Base-by-base conservation (phyloP, 1,139 yeast genomes). In the Blastobotrys ciferrii region DNA sequence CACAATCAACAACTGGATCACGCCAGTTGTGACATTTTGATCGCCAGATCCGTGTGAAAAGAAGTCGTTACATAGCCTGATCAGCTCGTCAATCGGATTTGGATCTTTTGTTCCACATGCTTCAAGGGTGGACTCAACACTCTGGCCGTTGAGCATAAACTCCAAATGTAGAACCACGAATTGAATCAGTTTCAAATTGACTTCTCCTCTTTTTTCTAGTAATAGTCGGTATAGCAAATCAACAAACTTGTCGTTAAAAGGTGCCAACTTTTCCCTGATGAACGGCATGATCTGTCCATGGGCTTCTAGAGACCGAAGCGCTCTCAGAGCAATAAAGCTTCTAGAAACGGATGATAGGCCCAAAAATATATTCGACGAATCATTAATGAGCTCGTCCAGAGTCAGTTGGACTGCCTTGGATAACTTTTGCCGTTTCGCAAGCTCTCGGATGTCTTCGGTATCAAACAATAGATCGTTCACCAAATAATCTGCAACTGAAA, bases 271-370 rank as follows among this genome's bases (percentile, higher is more conserved):
- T 18, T 36, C 40, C 14, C 40, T 18, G 3, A 36, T 23, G 18
- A 36, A 36, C 15, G 40, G 40, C 40, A 36, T 19, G 12, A 36
- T 36, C 18, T 36, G 49, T n/a, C 43, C 48, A 23, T 49, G 42
- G 12, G 49, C 49, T 18, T 52, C 49, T 13, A 56, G 40, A 4
- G 54, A 42, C 15, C 46, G 45, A 7, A 55, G 36, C 5, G 56
- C 53, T 1, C 57, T 43, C 19, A 55, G 42, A 2, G 58, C 51
- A 5, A 55, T 45, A 37, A 55, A 44, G 3, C 58, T 51, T 18
- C 53, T 32, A 1, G 59, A 56, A 4, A 43, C 43, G 5, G 9
- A 6, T 5, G 28, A 9, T 23, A 23, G 28, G 9, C 9, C 9
- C 5, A 23, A 9, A 23, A 23, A 9, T 9, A 23, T 23, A 6